A percentile compares a stretch with the other conserved stretches of the same genome.
These are phyloP conservation scores for Fraxinus paxiana DNA, from an alignment of 305 asterid genomes.

Conservation along the genomic window DNA sequence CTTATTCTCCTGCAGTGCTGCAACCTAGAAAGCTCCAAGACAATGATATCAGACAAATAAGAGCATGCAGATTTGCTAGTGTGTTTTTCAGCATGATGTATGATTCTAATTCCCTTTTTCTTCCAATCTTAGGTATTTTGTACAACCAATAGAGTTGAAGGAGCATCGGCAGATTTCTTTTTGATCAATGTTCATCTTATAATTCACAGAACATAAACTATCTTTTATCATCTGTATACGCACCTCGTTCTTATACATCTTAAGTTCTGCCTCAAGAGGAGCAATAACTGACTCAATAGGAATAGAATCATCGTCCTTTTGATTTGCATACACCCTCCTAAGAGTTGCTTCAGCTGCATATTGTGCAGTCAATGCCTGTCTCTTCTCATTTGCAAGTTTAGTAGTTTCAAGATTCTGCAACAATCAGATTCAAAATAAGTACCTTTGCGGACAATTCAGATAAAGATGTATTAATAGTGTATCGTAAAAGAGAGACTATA, in stretches of 20 bases:
- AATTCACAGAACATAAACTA: background rate
- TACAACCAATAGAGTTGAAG: background rate
- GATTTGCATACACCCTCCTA: slow-evolving; percentile 71
- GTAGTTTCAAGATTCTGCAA: slow-evolving; percentile 74
- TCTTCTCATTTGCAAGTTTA: slow-evolving; percentile 60
- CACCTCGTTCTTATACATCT: slow-evolving; percentile 73
- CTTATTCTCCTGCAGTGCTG: slow-evolving; percentile 66
- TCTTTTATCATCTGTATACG: background rate
- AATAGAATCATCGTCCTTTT: slow-evolving; percentile 63
- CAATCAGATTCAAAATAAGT: background rate
- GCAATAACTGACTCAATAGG: slow-evolving; percentile 73
- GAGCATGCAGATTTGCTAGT: background rate
- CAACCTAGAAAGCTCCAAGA: slow-evolving; percentile 45
- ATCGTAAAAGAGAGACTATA: background rate
- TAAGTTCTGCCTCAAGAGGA: slow-evolving; percentile 88
- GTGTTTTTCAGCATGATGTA: background rate
- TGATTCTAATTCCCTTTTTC: background rate
- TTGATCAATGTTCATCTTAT: background rate
- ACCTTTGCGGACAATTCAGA: background rate
- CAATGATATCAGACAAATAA: background rate
- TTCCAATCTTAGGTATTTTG: background rate
- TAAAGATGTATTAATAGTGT: background rate
- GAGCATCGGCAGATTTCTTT: background rate
- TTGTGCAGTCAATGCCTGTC: slow-evolving; percentile 76
- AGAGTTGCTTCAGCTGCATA: slow-evolving; percentile 92